phyloP scores from a whole-genome alignment of 352 stramenopile species.

The Phytophthora agathidicida region DNA sequence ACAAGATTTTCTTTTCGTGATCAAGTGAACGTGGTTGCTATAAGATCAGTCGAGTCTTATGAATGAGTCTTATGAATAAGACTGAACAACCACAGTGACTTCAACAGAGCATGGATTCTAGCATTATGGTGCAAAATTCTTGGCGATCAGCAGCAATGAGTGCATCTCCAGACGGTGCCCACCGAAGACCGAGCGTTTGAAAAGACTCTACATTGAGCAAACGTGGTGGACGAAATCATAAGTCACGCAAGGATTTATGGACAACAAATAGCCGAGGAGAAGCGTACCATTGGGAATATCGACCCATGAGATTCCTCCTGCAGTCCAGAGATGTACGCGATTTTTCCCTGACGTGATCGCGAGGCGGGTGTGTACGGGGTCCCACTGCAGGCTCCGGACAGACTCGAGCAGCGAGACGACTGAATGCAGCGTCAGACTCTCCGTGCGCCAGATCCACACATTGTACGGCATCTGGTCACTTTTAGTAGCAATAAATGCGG shows the following conservation, averaged over 20 bases:
- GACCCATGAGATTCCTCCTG: conserved; percentile 71
- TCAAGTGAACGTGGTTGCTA: conserved; percentile 43
- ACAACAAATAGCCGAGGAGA: neutral
- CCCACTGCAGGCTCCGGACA: conserved; percentile 71
- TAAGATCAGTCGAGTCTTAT: no score
- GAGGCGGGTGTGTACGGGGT: conserved; percentile 50
- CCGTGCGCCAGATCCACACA: conserved; percentile 84
- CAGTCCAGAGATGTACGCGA: conserved; percentile 77
- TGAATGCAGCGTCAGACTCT: conserved; percentile 72
- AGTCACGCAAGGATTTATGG: neutral
- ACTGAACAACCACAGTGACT: no score
- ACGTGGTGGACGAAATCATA: neutral
- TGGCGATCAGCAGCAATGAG: conserved; percentile 64
- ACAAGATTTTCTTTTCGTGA: conserved; percentile 73
- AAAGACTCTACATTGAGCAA: conserved; percentile 52
- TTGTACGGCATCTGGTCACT: conserved; percentile 87
- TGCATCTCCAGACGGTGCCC: conserved; percentile 55
- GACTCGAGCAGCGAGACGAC: conserved; percentile 69
- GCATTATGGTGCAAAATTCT: conserved; percentile 71
- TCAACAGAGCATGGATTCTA: conserved; percentile 32
- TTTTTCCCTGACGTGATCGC: conserved; percentile 66
- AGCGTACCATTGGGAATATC: conserved; percentile 60
- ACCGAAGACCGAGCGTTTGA: conserved; percentile 70
- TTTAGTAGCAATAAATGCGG: conserved; percentile 73
- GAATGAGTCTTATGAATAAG: no score